Conservation (phyloP, 306 rosid species). For the Inga leiocalycina region DNA sequence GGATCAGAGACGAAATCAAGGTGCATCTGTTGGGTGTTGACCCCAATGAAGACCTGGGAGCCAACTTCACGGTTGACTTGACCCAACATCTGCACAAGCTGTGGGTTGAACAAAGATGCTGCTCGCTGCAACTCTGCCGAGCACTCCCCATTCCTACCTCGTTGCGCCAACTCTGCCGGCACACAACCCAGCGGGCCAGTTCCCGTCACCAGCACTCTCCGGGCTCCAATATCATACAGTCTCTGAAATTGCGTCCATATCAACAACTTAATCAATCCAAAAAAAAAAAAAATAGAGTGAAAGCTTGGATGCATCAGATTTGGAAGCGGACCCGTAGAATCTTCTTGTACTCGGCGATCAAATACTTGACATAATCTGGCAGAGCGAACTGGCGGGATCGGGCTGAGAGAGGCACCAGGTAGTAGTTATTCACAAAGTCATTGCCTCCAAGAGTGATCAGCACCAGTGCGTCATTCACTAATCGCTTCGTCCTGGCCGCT, state of each 20-base stretch:
- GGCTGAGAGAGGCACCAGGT: conserved; percentile 70
- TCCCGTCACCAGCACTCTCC: conserved; percentile 79
- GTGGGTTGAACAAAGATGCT: conserved; percentile 62
- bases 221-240: conserved; percentile 59
- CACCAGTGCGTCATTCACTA: conserved; percentile 56
- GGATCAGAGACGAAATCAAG: conserved; percentile 53
- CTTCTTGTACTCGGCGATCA: conserved; percentile 65
- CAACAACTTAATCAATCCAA: not conserved
- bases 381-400: conserved; percentile 68
- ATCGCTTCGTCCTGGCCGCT: conserved; percentile 31
- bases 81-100: conserved; percentile 49
- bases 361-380: conserved; percentile 58
- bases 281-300: not conserved
- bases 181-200: conserved; percentile 90
- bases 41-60: conserved; percentile 57
- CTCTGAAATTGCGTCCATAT: conserved; percentile 24
- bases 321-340: conserved; percentile 46
- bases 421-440: conserved; percentile 86
- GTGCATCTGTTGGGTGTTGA: conserved; percentile 48
- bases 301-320: not conserved
- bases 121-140: conserved; percentile 60
- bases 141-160: conserved; percentile 59
- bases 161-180: conserved; percentile 77
- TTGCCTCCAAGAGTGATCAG: conserved; percentile 84
- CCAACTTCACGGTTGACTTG: conserved; percentile 59